Evolutionary conservation across 148 eudicot genomes (phyloP), one percentile per base, ranked within the genome.

Genomic region (Camellia granthamiana): DNA sequence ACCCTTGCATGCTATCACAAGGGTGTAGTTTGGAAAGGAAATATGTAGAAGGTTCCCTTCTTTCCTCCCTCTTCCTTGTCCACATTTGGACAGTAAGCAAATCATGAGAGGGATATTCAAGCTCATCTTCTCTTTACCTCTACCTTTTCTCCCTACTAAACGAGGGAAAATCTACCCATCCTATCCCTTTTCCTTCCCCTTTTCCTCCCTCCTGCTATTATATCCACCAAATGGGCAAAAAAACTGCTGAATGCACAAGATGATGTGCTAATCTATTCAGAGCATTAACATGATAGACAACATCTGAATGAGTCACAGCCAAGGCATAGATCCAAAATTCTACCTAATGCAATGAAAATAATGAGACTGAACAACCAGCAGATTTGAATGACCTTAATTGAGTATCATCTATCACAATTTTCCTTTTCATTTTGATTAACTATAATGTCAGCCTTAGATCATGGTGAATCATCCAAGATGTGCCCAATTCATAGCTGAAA

Each of bases 81-180:
- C 52, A 44, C 51, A 14, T 42, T 10, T 16, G 72, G 11, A 69
- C 11, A 16, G 73, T 15, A 43, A 44, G 23, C 21, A 69, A 63
- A 7, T 46, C 18, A 23, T 44, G 52, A 43, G 52, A 69, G 54
- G 5, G 46, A 47, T 71, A 23, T 23, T 52, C 76, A 54, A 72
- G 30, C 61, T 52, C 74, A 47, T n/a, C 58, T 71, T 71, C 74
- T 71, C 41, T 71, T 49, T n/a, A 71, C 14, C 58, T 49, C 74
- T 69, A 44, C 30, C 38, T 19, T 47, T n/a, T 38, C 56, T 49
- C 41, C 41, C 38, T 19, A 49, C 23, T 0, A 69, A 69, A 71
- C 49, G 38, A 71, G 74, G 30, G 55, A 71, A 4, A 60, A 2
- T 60, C 19, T 18, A 60, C 18, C 64, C 64, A 60, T 60, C 19